phyloP scores from a whole-genome alignment of 1,139 yeast genomes.

The Taiozyma sp. region DNA sequence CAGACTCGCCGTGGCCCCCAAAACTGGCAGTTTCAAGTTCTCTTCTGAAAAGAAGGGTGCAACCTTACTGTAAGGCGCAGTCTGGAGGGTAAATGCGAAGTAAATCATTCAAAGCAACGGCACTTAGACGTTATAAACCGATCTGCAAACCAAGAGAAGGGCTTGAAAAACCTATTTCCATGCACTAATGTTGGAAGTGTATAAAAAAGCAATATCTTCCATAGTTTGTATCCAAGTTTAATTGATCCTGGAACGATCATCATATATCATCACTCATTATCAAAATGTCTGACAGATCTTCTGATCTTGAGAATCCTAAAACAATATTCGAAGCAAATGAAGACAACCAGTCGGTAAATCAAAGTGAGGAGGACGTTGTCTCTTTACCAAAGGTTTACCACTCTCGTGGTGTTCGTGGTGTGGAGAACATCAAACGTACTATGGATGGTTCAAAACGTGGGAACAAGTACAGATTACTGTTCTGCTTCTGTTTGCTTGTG shows the following conservation, averaged over 20 bases:
- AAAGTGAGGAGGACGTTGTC: neutral
- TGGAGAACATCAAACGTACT: slow-evolving; percentile 26
- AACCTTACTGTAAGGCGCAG: neutral
- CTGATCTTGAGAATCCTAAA: neutral
- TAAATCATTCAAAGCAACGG: neutral
- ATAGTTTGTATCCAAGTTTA: too few relatives aligned
- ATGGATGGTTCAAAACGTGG: slow-evolving; percentile 22
- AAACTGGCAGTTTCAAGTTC: too few relatives aligned
- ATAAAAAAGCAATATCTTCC: neutral
- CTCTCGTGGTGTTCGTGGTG: slow-evolving; percentile 30
- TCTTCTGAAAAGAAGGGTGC: neutral
- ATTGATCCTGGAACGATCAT: too few relatives aligned
- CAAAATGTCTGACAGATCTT: neutral
- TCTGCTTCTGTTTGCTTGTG: slow-evolving; percentile 28
- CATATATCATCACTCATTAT: too few relatives aligned
- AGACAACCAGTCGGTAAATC: neutral
- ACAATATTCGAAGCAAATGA: neutral
- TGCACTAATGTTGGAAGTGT: neutral
- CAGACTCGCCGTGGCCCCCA: too few relatives aligned
- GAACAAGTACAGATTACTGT: slow-evolving; percentile 13
- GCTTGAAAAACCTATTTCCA: too few relatives aligned
- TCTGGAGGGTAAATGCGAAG: neutral
- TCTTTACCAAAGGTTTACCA: slow-evolving; percentile 7
- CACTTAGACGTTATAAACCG: neutral
- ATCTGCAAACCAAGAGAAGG: neutral